Evolutionary conservation across 441 rosid genomes (phyloP).

Genomic region (Euphorbia corollata): DNA sequence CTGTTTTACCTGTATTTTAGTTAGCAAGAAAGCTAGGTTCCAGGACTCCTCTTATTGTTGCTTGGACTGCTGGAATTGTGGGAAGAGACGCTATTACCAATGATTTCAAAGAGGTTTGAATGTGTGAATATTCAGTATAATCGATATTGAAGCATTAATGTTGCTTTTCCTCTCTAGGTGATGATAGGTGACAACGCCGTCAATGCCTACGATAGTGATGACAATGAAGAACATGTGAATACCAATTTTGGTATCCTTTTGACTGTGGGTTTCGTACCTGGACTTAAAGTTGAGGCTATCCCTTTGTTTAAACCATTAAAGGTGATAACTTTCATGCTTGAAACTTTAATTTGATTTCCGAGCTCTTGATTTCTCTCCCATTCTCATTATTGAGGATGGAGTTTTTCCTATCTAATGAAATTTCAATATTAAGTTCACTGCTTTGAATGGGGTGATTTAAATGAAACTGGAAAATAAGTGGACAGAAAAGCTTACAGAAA

Average conservation of each 20-base stretch:
- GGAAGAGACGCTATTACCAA: conserved; percentile 54
- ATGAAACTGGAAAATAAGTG: not conserved
- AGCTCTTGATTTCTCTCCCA: not conserved
- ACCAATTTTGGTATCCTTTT: conserved; percentile 36
- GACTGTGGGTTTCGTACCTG: conserved; percentile 77
- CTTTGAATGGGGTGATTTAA: not conserved
- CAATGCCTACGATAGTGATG: not conserved
- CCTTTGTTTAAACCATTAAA: conserved; percentile 30
- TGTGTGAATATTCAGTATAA: not conserved
- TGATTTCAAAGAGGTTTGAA: conserved; percentile 57
- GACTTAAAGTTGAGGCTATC: conserved; percentile 65
- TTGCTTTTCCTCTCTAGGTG: conserved; percentile 29
- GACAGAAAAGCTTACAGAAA: not conserved
- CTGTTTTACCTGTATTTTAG: conserved; percentile 27
- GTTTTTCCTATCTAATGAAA: not conserved
- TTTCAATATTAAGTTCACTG: not conserved
- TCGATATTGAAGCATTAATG: not conserved
- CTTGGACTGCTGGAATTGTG: conserved; percentile 44
- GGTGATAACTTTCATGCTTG: conserved; percentile 24
- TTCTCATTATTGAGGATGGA: not conserved
- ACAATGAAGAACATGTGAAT: not conserved
- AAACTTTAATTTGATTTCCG: not conserved
- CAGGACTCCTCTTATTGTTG: conserved; percentile 48
- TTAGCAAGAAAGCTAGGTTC: conserved; percentile 45
- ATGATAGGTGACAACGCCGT: conserved; percentile 18